Base-by-base conservation (phyloP, 2,329 filamentous ascomycete species). In the Xylariaceae sp. region DNA sequence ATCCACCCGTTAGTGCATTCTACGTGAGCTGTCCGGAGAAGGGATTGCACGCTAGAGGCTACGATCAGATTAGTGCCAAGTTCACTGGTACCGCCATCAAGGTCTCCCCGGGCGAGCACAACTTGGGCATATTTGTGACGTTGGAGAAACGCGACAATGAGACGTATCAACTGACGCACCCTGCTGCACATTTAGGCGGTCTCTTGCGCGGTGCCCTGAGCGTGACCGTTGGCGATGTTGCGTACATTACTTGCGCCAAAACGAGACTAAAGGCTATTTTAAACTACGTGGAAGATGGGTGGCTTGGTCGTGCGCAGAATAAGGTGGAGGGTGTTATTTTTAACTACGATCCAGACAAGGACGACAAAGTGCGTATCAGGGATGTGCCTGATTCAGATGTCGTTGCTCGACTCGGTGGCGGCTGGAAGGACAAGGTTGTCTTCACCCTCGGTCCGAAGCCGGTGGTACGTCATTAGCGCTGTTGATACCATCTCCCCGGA, bases 71-170 rank as follows among this genome's bases (percentile, higher is more conserved):
- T 69, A 93, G 89, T 67, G 94, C 94, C 71, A 97, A 97, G 75
- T 99, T 99, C 76, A 97, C 94, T 0, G 94, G 94, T 59, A 97
- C 94, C 15, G 93, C 90, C 68, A 83, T 99, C 74, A 91, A 92
- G 72, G 93, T 99, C 44, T 87, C 88, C 18, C 91, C 94, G 0
- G 94, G 94, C 64, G 87, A 92, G 71, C 91, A 96, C 77, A 99
- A 99, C 74, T 80, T 95, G 66, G 94, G 94, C 65, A 97, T 99
- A 68, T 99, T 97, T 76, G 88, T 99, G 73, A 92, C 85, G 8
- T 77, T 97, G 30, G 85, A 91, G 69, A 88, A 86, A 64, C 82
- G 89, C 56, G 85, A 88, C 67, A 84, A 93, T 70, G 94, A 99
- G 77, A 89, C 92, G 63, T 99, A 99, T 74, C 92, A 96, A 72